Evolutionary conservation across 257 asterid genomes (phyloP).

Genomic region (Solanum piurae): DNA sequence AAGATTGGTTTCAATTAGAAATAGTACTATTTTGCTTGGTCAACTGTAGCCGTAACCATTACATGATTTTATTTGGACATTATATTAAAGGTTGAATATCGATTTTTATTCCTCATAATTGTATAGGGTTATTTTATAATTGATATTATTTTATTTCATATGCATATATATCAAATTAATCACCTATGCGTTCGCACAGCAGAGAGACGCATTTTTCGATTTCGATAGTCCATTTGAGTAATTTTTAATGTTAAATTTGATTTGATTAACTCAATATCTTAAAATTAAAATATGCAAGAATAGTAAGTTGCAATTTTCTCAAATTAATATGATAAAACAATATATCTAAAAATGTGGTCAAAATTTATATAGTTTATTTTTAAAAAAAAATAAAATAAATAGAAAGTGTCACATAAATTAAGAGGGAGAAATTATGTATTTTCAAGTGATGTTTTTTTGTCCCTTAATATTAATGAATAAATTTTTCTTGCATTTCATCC

Average conservation of each 20-base stretch:
- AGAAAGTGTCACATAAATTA: background rate
- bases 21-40: background rate
- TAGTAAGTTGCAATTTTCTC: background rate
- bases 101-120: background rate
- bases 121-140: background rate
- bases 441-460: background rate
- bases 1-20: background rate
- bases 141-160: background rate
- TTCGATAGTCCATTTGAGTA: background rate
- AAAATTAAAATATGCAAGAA: too few species aligned
- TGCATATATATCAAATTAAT: background rate
- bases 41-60: background rate
- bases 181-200: background rate
- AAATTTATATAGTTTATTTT: background rate
- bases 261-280: background rate
- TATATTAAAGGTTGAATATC: background rate
- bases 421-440: background rate
- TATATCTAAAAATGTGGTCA: background rate
- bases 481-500: background rate
- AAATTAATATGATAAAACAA: background rate
- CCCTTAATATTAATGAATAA: background rate
- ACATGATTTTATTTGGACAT: background rate
- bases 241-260: background rate
- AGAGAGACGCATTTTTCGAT: background rate
- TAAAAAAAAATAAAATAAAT: background rate